Conservation (phyloP, 345 rosid genomes). For the Lumnitzera littorea region DNA sequence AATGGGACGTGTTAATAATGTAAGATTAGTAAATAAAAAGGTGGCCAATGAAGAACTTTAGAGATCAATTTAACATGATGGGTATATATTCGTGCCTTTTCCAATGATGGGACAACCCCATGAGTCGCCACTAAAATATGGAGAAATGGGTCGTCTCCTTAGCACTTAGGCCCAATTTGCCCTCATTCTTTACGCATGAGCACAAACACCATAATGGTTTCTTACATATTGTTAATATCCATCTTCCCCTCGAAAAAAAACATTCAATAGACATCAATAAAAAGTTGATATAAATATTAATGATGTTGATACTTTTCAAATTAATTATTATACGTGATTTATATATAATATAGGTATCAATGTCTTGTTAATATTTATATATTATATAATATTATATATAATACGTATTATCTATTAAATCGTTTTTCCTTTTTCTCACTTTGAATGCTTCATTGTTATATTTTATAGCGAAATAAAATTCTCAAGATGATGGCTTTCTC, state of each 20-base stretch:
- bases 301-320: too few species aligned
- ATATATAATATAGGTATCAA: too few species aligned
- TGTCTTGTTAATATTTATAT: too few species aligned
- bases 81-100: conserved; percentile 20
- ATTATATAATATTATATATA: too few species aligned
- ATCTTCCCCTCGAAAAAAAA: too few species aligned
- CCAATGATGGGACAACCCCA: conserved; percentile 34
- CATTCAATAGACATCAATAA: too few species aligned
- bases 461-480: too few species aligned
- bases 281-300: too few species aligned
- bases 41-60: conserved; percentile 14
- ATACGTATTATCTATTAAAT: too few species aligned
- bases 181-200: conserved; percentile 18
- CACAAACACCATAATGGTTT: conserved; percentile 10
- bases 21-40: conserved; percentile 11
- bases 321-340: too few species aligned
- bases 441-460: not conserved
- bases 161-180: conserved; percentile 20
- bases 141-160: conserved; percentile 29
- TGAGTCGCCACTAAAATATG: conserved; percentile 27
- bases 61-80: conserved; percentile 22
- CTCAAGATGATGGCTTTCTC: too few species aligned
- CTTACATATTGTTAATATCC: not conserved
- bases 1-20: conserved; percentile 7
- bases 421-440: not conserved